Evolutionary conservation across 257 asterid species (phyloP), one percentile per base, ranked within the genome.

Genomic region (Fraxinus pennsylvanica): DNA sequence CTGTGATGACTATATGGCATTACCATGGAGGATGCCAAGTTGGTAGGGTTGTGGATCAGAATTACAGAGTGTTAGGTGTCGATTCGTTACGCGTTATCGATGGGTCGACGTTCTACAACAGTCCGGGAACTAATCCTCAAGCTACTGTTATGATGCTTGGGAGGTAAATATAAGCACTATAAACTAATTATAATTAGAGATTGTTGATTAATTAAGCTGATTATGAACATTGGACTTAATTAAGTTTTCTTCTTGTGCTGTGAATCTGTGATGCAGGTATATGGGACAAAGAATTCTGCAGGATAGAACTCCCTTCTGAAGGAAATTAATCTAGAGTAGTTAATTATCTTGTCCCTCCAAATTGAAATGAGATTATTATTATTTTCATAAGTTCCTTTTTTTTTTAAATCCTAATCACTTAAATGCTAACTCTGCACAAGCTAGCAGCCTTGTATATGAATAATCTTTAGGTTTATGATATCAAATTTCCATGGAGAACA

Each of bases 131-230:
- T 74, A 92, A 94, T 88, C 98, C 98, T 67, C 97, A 94, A 75
- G 98, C 98, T 57, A 92, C 98, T 0, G 86, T 92, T n/a, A 90
- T 94, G 97, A 94, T 94, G 98, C 89, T 94, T 1, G 97, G 98
- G 52, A 94, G 98, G 97, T 92, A 27, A 78, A 9, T 39, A 36
- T 9, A 36, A 10, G 30, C 21, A 50, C 0, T 21, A 47, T 15
- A n/a, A 15, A n/a, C 13, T 8, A 33, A 41, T 47, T 22, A 36
- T 21, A 17, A 10, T 15, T 27, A 17, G 27, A 54, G 9, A 19
- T 54, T 19, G 6, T 72, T 10, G 19, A 8, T 27, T 12, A 4
- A 7, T 35, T 33, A n/a, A 30, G 25, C n/a, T 41, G 12, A 21
- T 5, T 35, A 57, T 32, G 9, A 0, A 59, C 9, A 21, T 19